Conservation (phyloP, 345 rosid species). For the Syzygium aqueum region DNA sequence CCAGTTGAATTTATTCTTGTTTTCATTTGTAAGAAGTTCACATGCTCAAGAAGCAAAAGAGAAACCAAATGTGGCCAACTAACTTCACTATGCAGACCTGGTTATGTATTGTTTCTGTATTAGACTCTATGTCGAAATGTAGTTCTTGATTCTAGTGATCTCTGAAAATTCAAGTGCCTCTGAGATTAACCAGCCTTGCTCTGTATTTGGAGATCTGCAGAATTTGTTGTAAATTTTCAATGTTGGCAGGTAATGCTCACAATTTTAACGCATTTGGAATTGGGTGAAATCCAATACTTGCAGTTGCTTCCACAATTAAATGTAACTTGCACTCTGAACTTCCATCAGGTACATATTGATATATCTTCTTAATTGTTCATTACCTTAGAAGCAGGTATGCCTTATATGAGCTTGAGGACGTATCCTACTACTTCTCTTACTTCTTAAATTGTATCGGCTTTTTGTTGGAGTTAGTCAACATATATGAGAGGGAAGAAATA, state of each 20-base stretch:
- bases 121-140: background rate
- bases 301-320: constrained; percentile 64
- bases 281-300: constrained; percentile 77
- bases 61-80: background rate
- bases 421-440: background rate
- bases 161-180: background rate
- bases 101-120: background rate
- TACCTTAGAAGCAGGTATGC: background rate
- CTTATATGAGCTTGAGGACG: background rate
- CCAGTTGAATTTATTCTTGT: background rate
- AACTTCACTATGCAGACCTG: background rate
- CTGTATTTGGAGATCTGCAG: background rate
- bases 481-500: background rate
- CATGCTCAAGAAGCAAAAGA: background rate
- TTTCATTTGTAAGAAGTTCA: background rate
- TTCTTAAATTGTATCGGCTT: background rate
- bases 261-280: constrained; percentile 77
- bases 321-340: constrained; percentile 70
- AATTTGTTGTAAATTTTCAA: background rate
- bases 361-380: background rate
- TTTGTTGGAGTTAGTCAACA: background rate
- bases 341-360: constrained; percentile 62
- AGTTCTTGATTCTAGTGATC: background rate
- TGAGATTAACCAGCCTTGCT: background rate
- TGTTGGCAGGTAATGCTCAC: constrained; percentile 78